These are phyloP conservation scores for Penicillium bovifimosum DNA, from an alignment of 495 filamentous ascomycete species.

Conservation along the genomic window DNA sequence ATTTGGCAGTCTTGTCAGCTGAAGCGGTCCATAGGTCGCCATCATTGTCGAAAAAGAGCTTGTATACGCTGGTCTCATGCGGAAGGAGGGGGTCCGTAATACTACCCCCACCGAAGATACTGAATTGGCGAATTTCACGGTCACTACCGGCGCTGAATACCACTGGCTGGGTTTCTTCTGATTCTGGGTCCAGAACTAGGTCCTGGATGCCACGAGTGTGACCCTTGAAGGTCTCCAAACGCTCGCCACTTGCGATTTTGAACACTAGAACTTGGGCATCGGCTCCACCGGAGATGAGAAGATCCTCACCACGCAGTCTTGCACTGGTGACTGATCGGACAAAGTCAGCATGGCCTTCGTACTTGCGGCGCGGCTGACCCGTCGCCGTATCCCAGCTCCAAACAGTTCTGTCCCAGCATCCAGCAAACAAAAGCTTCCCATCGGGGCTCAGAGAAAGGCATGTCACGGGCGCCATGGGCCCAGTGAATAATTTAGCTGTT, in stretches of 20 bases:
- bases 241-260: slow-evolving; percentile 60
- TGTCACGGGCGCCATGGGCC: slow-evolving; percentile 73
- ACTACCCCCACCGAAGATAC: slow-evolving; percentile 41
- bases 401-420: slow-evolving; percentile 88
- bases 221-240: slow-evolving; percentile 69
- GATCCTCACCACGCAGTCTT: slow-evolving; percentile 50
- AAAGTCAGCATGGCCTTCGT: slow-evolving; percentile 82
- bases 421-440: slow-evolving; percentile 65
- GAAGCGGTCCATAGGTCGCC: slow-evolving; percentile 86
- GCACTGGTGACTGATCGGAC: slow-evolving; percentile 65
- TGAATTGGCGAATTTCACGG: slow-evolving; percentile 68
- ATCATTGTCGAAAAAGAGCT: slow-evolving; percentile 65
- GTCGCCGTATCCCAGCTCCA: slow-evolving; percentile 72
- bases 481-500: slow-evolving; percentile 55
- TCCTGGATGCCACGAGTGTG: slow-evolving; percentile 72
- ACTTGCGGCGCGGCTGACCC: slow-evolving; percentile 47
- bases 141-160: slow-evolving; percentile 80
- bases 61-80: slow-evolving; percentile 88
- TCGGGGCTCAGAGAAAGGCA: slow-evolving; percentile 64
- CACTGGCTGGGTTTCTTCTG: slow-evolving; percentile 37
- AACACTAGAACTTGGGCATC: slow-evolving; percentile 85
- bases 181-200: slow-evolving; percentile 63
- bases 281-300: slow-evolving; percentile 78
- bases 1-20: slow-evolving; percentile 77
- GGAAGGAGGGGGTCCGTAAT: slow-evolving; percentile 58